phyloP scores from a whole-genome alignment of 192 early-diverging fungal species.

The Coemansia sp. region DNA sequence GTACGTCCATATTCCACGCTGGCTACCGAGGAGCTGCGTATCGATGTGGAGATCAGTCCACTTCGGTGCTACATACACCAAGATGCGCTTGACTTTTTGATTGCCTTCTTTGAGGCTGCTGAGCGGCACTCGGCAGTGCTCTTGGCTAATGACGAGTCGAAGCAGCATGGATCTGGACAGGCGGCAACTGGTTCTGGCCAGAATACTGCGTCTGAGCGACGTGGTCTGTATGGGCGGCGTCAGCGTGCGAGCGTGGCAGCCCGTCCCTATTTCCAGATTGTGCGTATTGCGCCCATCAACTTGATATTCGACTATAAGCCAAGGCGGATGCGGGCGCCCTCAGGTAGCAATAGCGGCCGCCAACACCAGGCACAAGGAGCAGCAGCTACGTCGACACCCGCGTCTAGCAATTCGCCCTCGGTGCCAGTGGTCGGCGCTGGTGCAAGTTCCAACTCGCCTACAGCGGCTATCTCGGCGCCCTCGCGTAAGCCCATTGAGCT shows the following conservation, averaged over 20 bases:
- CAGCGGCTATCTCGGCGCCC: neutral
- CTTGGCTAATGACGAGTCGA: neutral
- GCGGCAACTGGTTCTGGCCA: neutral
- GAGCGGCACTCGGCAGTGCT: constrained; percentile 21
- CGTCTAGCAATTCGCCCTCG: neutral
- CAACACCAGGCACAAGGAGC: neutral
- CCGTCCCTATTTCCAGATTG: constrained; percentile 60
- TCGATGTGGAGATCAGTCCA: constrained; percentile 72
- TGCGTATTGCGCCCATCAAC: constrained; percentile 72
- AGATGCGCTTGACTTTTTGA: constrained; percentile 84
- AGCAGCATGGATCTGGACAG: constrained; percentile 2
- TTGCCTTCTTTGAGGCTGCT: constrained; percentile 70
- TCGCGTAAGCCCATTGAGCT: constrained; percentile 56
- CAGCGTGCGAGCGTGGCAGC: constrained; percentile 9
- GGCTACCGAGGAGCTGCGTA: constrained; percentile 46
- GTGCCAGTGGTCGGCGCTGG: neutral
- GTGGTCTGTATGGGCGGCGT: constrained; percentile 3
- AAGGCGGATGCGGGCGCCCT: constrained; percentile 77
- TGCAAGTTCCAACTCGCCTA: neutral
- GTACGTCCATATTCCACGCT: constrained; percentile 52
- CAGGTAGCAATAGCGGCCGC: constrained; percentile 15
- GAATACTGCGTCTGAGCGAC: neutral
- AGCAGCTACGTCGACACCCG: neutral
- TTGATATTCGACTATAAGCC: constrained; percentile 97
- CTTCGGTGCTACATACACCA: constrained; percentile 91